Evolutionary conservation across 176 grass and related monocot species (phyloP), one percentile per base, ranked within the genome.

Genomic region (Saccharum spontaneum): DNA sequence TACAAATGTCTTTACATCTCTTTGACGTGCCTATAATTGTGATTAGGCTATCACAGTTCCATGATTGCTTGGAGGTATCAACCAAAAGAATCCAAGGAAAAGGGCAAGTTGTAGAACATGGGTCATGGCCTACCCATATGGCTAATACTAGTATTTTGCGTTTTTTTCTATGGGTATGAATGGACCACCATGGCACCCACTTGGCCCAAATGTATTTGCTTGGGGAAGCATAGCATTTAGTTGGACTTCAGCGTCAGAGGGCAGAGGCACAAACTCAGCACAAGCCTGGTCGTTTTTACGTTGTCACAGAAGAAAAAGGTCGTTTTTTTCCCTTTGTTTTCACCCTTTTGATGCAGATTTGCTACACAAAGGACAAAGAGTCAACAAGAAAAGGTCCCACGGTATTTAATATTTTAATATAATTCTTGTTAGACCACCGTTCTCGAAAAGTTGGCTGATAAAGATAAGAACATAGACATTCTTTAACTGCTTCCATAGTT

Each of bases 151-250:
- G 14, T 16, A 67, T 67, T 41, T 17, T 10, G 14, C 18, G 4
- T 46, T 62, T 62, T 85, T 77, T 67, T 34, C 6, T 57, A 22
- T 75, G 28, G 60, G 30, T 69, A 39, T 37, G 37, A 80, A 80
- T 75, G 82, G 76, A 85, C 82, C 87, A 76, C 37, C 62, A 22
- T 11, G 45, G 45, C 64, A 60, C 39, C 76, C 76, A 48, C 76
- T 31, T 85, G 69, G 48, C 76, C 36, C 87, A 48, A 60, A 63
- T 80, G 82, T 61, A 63, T 55, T 68, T 45, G 76, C 38, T 37
- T 70, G 77, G 82, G 76, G 76, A 18, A 85, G 77, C 77, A 69
- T 80, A 69, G 87, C 87, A 85, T 89, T 89, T 75, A 79, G 44
- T n/a, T 59, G 18, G 82, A 46, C 46, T 60, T 89, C 76, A 45